Percentiles rank a stretch among this genome's conserved stretches.
Conservation (phyloP, 345 rosid genomes). For the Eucalyptus cloeziana region DNA sequence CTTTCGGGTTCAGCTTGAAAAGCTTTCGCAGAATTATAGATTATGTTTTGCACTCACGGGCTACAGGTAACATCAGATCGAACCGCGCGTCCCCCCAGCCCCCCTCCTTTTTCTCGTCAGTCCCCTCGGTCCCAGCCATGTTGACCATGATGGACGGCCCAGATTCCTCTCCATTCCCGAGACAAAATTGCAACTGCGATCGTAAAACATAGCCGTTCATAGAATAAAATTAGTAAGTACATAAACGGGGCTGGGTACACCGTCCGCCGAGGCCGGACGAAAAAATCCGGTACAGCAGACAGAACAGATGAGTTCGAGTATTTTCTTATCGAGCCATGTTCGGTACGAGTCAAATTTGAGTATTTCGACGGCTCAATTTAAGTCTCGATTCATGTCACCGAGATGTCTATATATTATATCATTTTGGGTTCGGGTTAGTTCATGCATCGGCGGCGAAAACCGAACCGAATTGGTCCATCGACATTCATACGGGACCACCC, state of each 20-base stretch:
- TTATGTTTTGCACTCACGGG: neutral
- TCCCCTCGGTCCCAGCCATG: neutral
- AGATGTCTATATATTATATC: neutral
- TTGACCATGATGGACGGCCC: neutral
- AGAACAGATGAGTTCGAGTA: rapidly evolving
- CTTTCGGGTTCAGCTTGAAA: too few species aligned
- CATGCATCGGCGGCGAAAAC: neutral
- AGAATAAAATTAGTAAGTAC: neutral
- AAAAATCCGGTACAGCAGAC: neutral
- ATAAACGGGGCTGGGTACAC: neutral
- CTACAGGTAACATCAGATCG: too few species aligned
- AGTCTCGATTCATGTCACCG: neutral
- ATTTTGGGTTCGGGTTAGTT: neutral
- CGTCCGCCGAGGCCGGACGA: neutral
- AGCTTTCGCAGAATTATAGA: too few species aligned
- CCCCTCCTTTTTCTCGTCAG: neutral
- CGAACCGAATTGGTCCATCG: neutral
- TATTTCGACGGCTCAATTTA: neutral
- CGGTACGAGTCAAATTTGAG: neutral
- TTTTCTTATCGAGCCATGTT: neutral
- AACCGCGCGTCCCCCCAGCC: neutral
- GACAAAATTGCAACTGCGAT: neutral
- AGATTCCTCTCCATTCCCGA: neutral
- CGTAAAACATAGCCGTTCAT: neutral
- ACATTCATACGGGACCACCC: neutral